phyloP scores from a whole-genome alignment of 352 stramenopile species.

The Globisporangium nunn region DNA sequence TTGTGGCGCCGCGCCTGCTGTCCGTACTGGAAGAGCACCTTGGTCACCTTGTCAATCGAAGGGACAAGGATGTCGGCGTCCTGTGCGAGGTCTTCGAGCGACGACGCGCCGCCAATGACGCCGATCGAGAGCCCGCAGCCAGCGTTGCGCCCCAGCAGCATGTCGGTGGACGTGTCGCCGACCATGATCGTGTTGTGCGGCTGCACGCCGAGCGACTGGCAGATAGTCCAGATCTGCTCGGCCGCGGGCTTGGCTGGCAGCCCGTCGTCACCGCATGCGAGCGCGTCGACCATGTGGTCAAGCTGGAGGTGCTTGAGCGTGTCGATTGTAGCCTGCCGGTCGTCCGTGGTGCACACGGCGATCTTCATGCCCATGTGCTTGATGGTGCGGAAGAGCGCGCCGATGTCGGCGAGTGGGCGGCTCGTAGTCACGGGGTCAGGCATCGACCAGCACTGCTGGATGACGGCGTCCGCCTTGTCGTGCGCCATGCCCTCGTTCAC shows the following conservation, averaged over 20 bases:
- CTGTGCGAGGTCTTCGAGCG: constrained; percentile 70
- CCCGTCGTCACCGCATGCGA: constrained; percentile 78
- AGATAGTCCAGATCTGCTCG: constrained; percentile 84
- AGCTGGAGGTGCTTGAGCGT: constrained; percentile 73
- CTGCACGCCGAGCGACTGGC: constrained; percentile 63
- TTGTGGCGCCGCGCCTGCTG: constrained; percentile 59
- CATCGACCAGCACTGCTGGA: constrained; percentile 80
- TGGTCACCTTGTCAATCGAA: constrained; percentile 66
- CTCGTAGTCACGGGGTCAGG: constrained; percentile 70
- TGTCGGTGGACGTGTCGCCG: constrained; percentile 82
- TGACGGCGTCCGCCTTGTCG: constrained; percentile 53
- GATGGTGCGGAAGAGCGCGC: constrained; percentile 74
- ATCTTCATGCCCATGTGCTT: constrained; percentile 87
- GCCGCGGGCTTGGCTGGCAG: constrained; percentile 73
- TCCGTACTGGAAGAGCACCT: constrained; percentile 81
- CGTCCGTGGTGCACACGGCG: constrained; percentile 82
- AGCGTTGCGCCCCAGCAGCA: constrained; percentile 72
- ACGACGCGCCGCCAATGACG: constrained; percentile 72
- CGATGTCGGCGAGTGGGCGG: constrained; percentile 63
- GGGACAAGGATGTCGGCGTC: constrained; percentile 82
- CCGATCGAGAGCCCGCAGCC: constrained; percentile 71
- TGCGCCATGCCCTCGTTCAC: constrained; percentile 60
- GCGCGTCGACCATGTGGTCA: constrained; percentile 63
- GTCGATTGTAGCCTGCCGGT: constrained; percentile 68
- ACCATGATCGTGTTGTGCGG: constrained; percentile 88